Percentiles rank a stretch among this genome's conserved stretches.
These are phyloP conservation scores for Artemisia annua DNA, from an alignment of 129 eudicot species.

Conservation along the genomic window DNA sequence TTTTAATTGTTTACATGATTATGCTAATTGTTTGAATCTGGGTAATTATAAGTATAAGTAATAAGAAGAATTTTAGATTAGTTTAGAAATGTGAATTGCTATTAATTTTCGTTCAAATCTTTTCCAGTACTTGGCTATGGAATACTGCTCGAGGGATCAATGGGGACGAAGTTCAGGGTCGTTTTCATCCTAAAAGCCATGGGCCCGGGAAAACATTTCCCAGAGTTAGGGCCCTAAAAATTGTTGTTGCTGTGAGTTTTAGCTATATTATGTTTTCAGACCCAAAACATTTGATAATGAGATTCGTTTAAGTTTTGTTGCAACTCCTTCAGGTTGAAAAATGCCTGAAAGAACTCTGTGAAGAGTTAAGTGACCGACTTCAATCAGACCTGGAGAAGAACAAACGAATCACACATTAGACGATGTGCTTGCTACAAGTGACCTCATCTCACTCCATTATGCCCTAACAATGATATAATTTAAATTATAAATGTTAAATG, in stretches of 20 bases:
- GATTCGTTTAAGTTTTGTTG: too few relatives aligned
- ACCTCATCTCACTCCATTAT: too few relatives aligned
- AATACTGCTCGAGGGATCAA: slow-evolving; percentile 82
- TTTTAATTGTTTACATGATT: too few relatives aligned
- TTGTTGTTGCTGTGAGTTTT: slow-evolving; percentile 52
- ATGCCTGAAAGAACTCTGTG: too few relatives aligned
- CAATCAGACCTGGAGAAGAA: too few relatives aligned
- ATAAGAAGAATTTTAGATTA: not conserved
- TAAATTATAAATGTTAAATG: too few relatives aligned
- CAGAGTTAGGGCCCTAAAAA: slow-evolving; percentile 66
- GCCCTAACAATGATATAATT: too few relatives aligned
- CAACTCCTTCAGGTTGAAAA: too few relatives aligned
- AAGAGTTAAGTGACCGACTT: too few relatives aligned
- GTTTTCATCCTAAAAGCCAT: slow-evolving; percentile 87
- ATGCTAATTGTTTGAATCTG: slow-evolving; percentile 23
- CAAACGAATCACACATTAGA: too few relatives aligned
- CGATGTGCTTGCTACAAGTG: too few relatives aligned
- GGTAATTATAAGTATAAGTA: slow-evolving; percentile 39
- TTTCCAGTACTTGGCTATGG: slow-evolving; percentile 87
- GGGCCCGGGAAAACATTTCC: slow-evolving; percentile 93
- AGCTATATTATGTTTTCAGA: not conserved
- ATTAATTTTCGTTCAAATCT: slow-evolving; percentile 16
- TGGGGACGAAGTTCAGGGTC: slow-evolving; percentile 93
- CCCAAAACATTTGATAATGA: not conserved
- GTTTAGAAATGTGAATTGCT: not conserved